Evolutionary conservation across 2,329 filamentous ascomycete species (phyloP).

Genomic region (Parascedosporium putredinis): DNA sequence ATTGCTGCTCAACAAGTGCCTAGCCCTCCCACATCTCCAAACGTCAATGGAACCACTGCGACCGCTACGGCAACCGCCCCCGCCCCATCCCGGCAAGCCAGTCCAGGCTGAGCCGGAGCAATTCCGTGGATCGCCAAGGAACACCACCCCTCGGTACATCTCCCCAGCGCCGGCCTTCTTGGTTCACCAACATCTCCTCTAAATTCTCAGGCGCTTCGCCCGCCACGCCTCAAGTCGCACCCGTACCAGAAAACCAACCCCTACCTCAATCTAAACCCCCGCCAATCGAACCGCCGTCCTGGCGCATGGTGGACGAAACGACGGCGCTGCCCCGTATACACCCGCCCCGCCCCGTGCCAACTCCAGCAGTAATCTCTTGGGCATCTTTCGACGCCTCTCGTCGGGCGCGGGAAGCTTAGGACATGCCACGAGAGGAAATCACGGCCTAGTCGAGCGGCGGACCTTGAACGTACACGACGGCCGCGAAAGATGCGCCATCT

Average conservation of each 20-base stretch:
- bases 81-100: background rate
- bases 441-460: conserved; percentile 67
- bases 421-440: conserved; percentile 38
- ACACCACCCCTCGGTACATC: conserved; percentile 16
- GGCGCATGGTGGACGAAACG: conserved; percentile 41
- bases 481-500: conserved; percentile 67
- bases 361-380: conserved; percentile 66
- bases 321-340: conserved; percentile 57
- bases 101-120: conserved; percentile 4
- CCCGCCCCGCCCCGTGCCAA: conserved; percentile 62
- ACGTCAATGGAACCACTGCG: background rate
- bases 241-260: conserved; percentile 10
- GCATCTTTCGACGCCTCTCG: conserved; percentile 72
- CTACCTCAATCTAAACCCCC: conserved; percentile 2
- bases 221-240: conserved; percentile 16
- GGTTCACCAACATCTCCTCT: conserved; percentile 87
- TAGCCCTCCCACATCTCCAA: background rate
- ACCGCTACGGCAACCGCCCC: background rate
- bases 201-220: conserved; percentile 62
- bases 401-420: conserved; percentile 47
- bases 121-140: conserved; percentile 11
- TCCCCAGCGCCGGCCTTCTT: conserved; percentile 59
- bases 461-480: conserved; percentile 77
- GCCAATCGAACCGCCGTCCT: conserved; percentile 46
- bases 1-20: background rate